Conservation (phyloP, 2,329 filamentous ascomycete species). For the Cladosporium sphaerospermum region DNA sequence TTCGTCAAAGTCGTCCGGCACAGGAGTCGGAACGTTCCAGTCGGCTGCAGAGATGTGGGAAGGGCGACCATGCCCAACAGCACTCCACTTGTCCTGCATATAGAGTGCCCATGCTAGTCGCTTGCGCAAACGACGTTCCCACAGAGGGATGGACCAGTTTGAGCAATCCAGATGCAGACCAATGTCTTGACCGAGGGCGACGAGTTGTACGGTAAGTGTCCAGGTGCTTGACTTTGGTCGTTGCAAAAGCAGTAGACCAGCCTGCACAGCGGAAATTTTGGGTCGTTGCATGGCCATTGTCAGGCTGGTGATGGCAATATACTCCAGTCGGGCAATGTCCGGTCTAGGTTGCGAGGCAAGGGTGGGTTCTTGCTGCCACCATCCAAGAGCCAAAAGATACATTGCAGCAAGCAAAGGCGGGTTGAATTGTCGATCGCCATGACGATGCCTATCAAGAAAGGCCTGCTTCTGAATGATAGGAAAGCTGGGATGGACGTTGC, state of each 20-base stretch:
- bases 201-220: slow-evolving; percentile 78
- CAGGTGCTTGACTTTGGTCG: slow-evolving; percentile 72
- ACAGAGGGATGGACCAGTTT: slow-evolving; percentile 77
- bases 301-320: slow-evolving; percentile 65
- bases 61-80: slow-evolving; percentile 75
- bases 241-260: slow-evolving; percentile 68
- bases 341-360: slow-evolving; percentile 60
- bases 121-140: slow-evolving; percentile 80
- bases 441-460: slow-evolving; percentile 71
- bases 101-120: slow-evolving; percentile 85
- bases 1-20: slow-evolving; percentile 65
- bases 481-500: slow-evolving; percentile 71
- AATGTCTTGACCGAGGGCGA: slow-evolving; percentile 80
- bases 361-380: slow-evolving; percentile 71
- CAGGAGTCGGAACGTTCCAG: slow-evolving; percentile 69
- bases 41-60: slow-evolving; percentile 66
- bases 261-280: slow-evolving; percentile 75
- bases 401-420: slow-evolving; percentile 72
- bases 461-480: slow-evolving; percentile 77
- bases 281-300: slow-evolving; percentile 73
- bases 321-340: slow-evolving; percentile 67
- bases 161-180: slow-evolving; percentile 85
- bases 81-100: slow-evolving; percentile 92
- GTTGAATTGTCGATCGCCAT: slow-evolving; percentile 66
- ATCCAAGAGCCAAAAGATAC: slow-evolving; percentile 80